phyloP scores from a whole-genome alignment of 805 yeast species.

The Candida ortonii region DNA sequence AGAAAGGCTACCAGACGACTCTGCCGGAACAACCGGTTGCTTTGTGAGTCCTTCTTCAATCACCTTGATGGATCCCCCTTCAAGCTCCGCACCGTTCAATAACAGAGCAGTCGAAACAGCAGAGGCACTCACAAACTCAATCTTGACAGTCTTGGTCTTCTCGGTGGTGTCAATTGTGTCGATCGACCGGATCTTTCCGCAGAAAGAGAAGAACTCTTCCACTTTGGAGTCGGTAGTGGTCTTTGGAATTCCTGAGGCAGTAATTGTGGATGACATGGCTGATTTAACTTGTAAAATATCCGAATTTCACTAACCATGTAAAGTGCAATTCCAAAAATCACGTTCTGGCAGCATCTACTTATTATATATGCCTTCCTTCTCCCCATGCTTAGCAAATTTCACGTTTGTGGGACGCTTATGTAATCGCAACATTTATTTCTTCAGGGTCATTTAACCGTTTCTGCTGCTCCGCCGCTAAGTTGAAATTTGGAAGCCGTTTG shows the following conservation, averaged over 20 bases:
- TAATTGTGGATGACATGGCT: conserved; percentile 38
- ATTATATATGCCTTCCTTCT: no score
- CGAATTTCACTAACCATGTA: no score
- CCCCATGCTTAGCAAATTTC: neutral
- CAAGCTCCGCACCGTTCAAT: conserved; percentile 71
- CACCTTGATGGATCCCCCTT: conserved; percentile 53
- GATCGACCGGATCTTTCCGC: conserved; percentile 53
- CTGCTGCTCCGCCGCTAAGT: no score
- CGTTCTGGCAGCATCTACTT: no score
- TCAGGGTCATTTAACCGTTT: no score
- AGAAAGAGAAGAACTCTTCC: conserved; percentile 68
- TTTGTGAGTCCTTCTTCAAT: conserved; percentile 29
- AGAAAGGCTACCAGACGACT: conserved; percentile 11
- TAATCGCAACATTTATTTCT: no score
- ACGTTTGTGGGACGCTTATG: no score
- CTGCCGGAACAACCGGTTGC: conserved; percentile 19
- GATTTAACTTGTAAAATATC: conserved; percentile 1
- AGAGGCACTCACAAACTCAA: conserved; percentile 52
- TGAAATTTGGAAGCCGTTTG: no score
- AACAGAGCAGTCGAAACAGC: conserved; percentile 72
- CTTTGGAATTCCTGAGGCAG: conserved; percentile 55
- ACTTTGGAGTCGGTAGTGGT: conserved; percentile 49
- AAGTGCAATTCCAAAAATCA: neutral
- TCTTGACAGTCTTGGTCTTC: conserved; percentile 40
- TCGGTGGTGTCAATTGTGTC: conserved; percentile 31